Percentiles rank a stretch among this genome's conserved stretches.
Conservation (phyloP, 257 asterid species). For the Rhazya stricta region DNA sequence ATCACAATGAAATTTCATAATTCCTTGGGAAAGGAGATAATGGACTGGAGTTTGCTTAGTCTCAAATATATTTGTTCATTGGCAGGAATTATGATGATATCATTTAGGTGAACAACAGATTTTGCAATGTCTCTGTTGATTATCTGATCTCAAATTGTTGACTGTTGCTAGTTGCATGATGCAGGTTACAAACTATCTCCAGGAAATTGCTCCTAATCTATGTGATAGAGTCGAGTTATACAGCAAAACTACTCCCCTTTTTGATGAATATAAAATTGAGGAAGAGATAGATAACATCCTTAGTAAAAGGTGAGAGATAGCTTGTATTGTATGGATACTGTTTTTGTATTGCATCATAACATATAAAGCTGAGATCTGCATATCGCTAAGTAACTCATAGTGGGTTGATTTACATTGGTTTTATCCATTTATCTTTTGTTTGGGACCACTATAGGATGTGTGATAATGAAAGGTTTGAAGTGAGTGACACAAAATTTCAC, state of each 20-base stretch:
- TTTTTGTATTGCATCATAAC: neutral
- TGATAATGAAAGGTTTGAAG: neutral
- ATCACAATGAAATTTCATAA: neutral
- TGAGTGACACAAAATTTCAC: neutral
- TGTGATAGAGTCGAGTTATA: conserved; percentile 87
- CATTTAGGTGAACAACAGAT: conserved; percentile 5
- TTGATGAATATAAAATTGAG: conserved; percentile 80
- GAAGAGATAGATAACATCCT: conserved; percentile 81
- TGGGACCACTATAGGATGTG: neutral
- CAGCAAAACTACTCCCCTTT: conserved; percentile 68
- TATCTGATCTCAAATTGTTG: conserved; percentile 21
- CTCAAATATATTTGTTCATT: neutral
- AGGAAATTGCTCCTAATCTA: conserved; percentile 86
- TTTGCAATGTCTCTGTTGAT: neutral
- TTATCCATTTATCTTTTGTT: neutral
- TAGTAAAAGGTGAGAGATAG: conserved; percentile 65
- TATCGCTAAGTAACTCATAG: neutral
- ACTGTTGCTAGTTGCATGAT: conserved; percentile 18
- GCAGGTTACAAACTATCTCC: conserved; percentile 97
- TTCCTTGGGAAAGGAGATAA: neutral
- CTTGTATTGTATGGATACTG: neutral
- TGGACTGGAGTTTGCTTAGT: neutral
- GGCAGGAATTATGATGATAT: neutral
- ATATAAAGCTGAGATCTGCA: neutral
- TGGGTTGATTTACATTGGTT: neutral